Evolutionary conservation across 2,329 filamentous ascomycete species (phyloP), one percentile per base, ranked within the genome.

Genomic region (Pyrenophora tritici-repentis): DNA sequence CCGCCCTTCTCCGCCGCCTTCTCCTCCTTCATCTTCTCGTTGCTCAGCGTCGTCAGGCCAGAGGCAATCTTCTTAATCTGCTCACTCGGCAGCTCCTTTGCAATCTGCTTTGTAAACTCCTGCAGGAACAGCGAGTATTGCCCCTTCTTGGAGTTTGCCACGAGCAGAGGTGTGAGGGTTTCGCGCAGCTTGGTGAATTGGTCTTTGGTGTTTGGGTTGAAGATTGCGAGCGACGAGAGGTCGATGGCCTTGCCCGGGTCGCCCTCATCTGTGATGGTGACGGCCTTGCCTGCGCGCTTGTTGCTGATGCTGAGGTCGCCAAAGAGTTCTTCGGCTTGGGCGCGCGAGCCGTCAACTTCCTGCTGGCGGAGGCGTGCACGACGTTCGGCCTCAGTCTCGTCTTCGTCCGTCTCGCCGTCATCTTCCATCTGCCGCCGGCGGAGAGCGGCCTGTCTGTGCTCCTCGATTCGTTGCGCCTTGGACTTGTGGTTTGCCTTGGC

Each of bases 11-110:
- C 91, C 3, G 90, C 85, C 3, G 88, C 86, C 83, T 97, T 97
- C 83, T 99, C 94, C 75, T 97, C 92, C 81, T 91, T 95, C 88
- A 97, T 88, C 83, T 96, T 97, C 84, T 97, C 94, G 73, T 99
- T 99, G 72, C 90, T 84, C 49, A 96, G 82, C 4, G 91, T 88
- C n/a, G 92, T 96, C 68, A 99, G 77, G 4, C 84, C 83, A 74
- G 89, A 95, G 10, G 91, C 85, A 61, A 96, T 85, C 82, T 97
- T 97, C 84, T 97, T 97, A 77, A 97, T 92, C 78, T 97, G 91
- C 50, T 94, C 88, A 72, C 90, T 96, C 12, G 89, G 86, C 61
- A 99, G 77, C 22, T 96, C 92, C 77, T 91, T 92, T 65, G 87
- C 85, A 37, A 97, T 83, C 69, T 90, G 86, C 81, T 96, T 96